These are phyloP conservation scores for Westerdykella sp. DNA, from an alignment of 2,329 filamentous ascomycete genomes.

Conservation along the genomic window DNA sequence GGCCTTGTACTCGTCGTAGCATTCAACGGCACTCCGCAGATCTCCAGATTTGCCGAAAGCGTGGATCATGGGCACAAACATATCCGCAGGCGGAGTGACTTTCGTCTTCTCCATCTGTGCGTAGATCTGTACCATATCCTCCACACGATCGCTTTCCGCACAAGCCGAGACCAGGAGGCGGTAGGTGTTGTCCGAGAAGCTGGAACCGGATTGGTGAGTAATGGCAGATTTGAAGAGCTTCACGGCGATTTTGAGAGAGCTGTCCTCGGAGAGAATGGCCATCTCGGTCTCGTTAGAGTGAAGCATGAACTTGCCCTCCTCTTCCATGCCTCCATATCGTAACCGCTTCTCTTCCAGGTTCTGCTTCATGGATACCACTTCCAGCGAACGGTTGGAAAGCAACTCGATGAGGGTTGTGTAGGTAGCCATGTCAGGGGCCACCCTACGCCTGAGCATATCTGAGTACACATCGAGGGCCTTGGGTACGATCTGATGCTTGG, in stretches of 20 bases:
- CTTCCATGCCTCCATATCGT: conserved; percentile 79
- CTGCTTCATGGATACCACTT: conserved; percentile 67
- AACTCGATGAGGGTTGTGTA: conserved; percentile 83
- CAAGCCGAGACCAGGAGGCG: conserved; percentile 80
- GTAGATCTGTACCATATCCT: conserved; percentile 86
- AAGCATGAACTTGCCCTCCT: conserved; percentile 80
- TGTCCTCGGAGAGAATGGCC: conserved; percentile 79
- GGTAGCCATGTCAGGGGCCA: conserved; percentile 74
- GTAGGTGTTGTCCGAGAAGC: conserved; percentile 77
- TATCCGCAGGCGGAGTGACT: conserved; percentile 67
- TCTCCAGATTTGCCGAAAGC: conserved; percentile 80
- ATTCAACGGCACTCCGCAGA: conserved; percentile 80
- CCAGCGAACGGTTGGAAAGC: conserved; percentile 71
- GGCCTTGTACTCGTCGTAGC: conserved; percentile 89
- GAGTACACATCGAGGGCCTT: conserved; percentile 93
- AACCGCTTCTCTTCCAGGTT: conserved; percentile 72
- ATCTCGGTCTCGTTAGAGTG: conserved; percentile 81
- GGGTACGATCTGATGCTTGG: conserved; percentile 76
- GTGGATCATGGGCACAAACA: conserved; percentile 92
- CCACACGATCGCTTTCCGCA: conserved; percentile 70
- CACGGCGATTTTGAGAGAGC: conserved; percentile 76
- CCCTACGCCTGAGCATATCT: conserved; percentile 85
- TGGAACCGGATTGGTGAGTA: conserved; percentile 51
- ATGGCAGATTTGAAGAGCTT: conserved; percentile 77
- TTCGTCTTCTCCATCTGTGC: conserved; percentile 81